Percentiles rank a stretch among this genome's conserved stretches.
Evolutionary conservation across 768 basidiomycete species (phyloP).

Genomic region (Mycena rebaudengoi): DNA sequence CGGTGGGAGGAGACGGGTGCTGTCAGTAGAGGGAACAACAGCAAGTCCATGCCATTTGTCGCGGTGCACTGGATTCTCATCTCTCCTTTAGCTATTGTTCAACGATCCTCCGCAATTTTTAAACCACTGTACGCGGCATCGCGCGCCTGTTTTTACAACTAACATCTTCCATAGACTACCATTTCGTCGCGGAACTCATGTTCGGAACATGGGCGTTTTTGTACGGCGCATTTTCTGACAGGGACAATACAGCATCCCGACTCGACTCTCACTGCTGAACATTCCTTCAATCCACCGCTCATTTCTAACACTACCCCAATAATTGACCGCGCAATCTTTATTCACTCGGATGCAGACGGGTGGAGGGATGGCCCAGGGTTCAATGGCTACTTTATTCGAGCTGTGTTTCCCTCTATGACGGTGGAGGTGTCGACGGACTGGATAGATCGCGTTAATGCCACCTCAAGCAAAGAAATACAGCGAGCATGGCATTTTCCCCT

Average conservation of each 20-base stretch:
- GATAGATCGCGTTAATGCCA: constrained; percentile 53
- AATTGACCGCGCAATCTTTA: constrained; percentile 62
- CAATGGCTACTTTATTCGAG: constrained; percentile 63
- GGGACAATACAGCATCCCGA: constrained; percentile 17
- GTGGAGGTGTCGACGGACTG: constrained; percentile 64
- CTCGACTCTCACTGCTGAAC: background rate
- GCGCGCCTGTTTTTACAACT: background rate
- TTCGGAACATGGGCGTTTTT: constrained; percentile 66
- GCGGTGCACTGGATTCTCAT: background rate
- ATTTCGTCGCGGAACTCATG: constrained; percentile 68
- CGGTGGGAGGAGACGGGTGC: constrained; percentile 48
- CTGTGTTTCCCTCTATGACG: constrained; percentile 62
- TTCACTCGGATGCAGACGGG: constrained; percentile 46
- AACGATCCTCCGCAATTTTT: constrained; percentile 58
- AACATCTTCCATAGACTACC: constrained; percentile 63
- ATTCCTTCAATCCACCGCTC: constrained; percentile 24
- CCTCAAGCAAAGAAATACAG: constrained; percentile 20
- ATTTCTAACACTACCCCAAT: constrained; percentile 33
- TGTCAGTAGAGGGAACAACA: constrained; percentile 62
- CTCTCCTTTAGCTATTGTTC: constrained; percentile 37
- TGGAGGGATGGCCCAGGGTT: constrained; percentile 67
- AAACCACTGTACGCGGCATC: constrained; percentile 15
- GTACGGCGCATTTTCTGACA: constrained; percentile 43
- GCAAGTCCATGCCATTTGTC: constrained; percentile 39
- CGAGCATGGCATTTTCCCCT: constrained; percentile 63